Conservation (phyloP, 108 stramenopile species). For the Conticribra guillardii region DNA sequence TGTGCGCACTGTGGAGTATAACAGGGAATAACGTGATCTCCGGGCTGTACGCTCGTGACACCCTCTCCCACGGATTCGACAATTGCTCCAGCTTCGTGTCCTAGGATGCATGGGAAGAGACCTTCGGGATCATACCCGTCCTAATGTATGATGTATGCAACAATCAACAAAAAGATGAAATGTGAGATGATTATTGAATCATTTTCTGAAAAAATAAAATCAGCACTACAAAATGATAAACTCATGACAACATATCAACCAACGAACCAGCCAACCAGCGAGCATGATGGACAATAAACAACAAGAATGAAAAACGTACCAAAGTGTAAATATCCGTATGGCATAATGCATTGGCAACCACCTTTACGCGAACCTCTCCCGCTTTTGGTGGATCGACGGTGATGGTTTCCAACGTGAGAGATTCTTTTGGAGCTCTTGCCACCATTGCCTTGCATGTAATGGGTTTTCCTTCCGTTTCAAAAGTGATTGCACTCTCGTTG, state of each 20-base stretch:
- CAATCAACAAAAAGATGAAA: too few relatives aligned
- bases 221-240: too few relatives aligned
- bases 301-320: too few relatives aligned
- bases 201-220: too few relatives aligned
- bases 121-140: conserved; percentile 93
- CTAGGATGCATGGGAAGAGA: conserved; percentile 88
- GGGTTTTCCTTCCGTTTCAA: conserved; percentile 69
- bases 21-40: conserved; percentile 92
- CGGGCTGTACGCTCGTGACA: conserved; percentile 74
- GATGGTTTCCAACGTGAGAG: conserved; percentile 80
- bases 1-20: conserved; percentile 81
- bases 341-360: conserved; percentile 89
- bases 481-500: conserved; percentile 2
- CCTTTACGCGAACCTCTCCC: conserved; percentile 73
- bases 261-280: too few relatives aligned
- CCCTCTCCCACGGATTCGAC: conserved; percentile 89
- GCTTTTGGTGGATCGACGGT: conserved; percentile 90
- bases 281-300: too few relatives aligned
- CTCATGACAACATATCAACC: too few relatives aligned
- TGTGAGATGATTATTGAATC: too few relatives aligned
- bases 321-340: conserved; percentile 93
- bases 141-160: too few relatives aligned
- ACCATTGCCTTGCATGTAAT: conserved; percentile 91
- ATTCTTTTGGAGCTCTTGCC: conserved; percentile 75
- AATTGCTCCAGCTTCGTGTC: conserved; percentile 79